phyloP scores from a whole-genome alignment of 441 rosid species.

The Pelargonium australe region DNA sequence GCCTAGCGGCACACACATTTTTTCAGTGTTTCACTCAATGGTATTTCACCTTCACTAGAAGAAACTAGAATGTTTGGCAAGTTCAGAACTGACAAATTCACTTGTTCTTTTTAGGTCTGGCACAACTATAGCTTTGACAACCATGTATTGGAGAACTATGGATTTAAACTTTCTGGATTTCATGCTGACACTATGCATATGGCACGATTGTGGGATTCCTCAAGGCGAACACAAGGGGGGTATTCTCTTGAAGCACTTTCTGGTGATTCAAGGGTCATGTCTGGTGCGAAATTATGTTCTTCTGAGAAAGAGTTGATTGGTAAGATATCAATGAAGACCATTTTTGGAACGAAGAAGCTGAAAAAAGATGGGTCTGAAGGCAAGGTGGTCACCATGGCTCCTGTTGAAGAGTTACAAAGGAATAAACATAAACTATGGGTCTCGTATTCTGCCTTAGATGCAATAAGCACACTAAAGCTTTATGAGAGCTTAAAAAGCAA shows the following conservation, averaged over 20 bases:
- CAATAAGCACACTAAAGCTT: conserved; percentile 80
- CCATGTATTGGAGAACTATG: conserved; percentile 76
- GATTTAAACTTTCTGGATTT: conserved; percentile 72
- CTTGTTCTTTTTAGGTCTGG: conserved; percentile 56
- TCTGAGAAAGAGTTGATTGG: conserved; percentile 58
- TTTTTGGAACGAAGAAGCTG: conserved; percentile 74
- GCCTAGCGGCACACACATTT: background rate
- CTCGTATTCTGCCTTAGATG: conserved; percentile 87
- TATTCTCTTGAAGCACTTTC: conserved; percentile 97
- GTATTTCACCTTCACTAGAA: background rate
- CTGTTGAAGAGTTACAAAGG: conserved; percentile 83
- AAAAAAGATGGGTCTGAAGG: conserved; percentile 96
- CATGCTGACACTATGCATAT: conserved; percentile 98
- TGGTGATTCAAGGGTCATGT: conserved; percentile 53
- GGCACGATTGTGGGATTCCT: conserved; percentile 95
- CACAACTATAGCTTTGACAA: conserved; percentile 95
- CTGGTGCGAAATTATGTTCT: conserved; percentile 27
- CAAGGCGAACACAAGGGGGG: conserved; percentile 70
- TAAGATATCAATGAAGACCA: conserved; percentile 79
- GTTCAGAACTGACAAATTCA: conserved; percentile 11
- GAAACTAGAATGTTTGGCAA: background rate
- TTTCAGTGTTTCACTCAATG: background rate
- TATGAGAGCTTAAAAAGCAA: conserved; percentile 66
- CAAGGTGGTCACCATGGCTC: conserved; percentile 52
- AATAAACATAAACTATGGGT: conserved; percentile 71